phyloP scores from a whole-genome alignment of 495 filamentous ascomycete species.

The Aspergillus taichungensis region DNA sequence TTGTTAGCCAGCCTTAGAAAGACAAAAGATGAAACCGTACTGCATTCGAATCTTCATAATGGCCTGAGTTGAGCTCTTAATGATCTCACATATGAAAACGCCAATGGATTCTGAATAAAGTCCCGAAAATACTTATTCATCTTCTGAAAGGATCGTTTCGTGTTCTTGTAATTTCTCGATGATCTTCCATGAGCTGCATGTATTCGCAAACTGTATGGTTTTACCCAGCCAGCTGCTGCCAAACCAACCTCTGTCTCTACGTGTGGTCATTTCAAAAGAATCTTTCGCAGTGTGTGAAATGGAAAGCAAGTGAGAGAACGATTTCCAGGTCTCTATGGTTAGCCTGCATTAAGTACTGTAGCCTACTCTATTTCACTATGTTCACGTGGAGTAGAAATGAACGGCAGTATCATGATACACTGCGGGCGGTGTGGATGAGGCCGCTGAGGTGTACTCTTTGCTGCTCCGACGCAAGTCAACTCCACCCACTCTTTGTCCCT shows the following conservation, averaged over 20 bases:
- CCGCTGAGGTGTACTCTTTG: conserved; percentile 15
- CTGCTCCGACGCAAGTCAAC: too few relatives aligned
- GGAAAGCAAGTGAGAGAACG: background rate
- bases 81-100: background rate
- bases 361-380: too few relatives aligned
- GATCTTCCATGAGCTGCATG: conserved; percentile 3
- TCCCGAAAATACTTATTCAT: conserved; percentile 1
- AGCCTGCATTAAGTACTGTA: background rate
- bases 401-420: too few relatives aligned
- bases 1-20: background rate
- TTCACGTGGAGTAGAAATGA: too few relatives aligned
- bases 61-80: background rate
- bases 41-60: conserved; percentile 5
- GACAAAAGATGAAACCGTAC: background rate
- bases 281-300: background rate
- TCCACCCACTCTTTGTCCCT: background rate
- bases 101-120: background rate
- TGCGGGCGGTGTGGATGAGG: background rate
- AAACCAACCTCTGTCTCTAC: conserved; percentile 1
- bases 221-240: background rate
- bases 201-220: conserved; percentile 3
- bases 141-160: background rate
- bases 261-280: background rate
- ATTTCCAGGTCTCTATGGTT: background rate
- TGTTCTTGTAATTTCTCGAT: conserved; percentile 2